Evolutionary conservation across 2,329 filamentous ascomycete genomes (phyloP).

Genomic region (Lachnellula hyalina): DNA sequence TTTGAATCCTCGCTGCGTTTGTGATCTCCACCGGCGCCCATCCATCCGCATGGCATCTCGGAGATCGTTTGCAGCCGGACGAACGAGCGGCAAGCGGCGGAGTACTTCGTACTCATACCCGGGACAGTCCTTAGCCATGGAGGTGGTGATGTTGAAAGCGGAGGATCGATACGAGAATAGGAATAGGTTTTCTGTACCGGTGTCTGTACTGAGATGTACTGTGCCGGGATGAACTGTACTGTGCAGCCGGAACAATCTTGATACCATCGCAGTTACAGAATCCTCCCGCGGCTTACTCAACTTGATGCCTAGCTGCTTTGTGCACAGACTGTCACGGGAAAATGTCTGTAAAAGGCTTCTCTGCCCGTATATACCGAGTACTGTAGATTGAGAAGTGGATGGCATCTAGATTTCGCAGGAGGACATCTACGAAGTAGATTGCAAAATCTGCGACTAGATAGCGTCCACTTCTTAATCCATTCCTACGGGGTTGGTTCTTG

Average conservation of each 20-base stretch:
- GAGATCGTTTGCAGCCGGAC: constrained; percentile 11
- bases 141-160: neutral
- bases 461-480: no score
- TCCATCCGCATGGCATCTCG: neutral
- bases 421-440: no score
- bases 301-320: constrained; percentile 3
- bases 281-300: neutral
- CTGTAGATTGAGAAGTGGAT: neutral
- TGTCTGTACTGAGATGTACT: constrained; percentile 1
- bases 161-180: constrained; percentile 8
- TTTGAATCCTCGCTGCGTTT: neutral
- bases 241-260: neutral
- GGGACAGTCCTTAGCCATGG: neutral
- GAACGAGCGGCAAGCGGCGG: constrained; percentile 7
- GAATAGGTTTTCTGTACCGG: neutral
- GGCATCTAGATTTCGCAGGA: no score
- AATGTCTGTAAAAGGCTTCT: constrained; percentile 3
- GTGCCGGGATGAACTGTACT: constrained; percentile 1
- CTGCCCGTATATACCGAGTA: constrained; percentile 11
- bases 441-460: no score
- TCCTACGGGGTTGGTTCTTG: neutral
- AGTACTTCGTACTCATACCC: constrained; percentile 5
- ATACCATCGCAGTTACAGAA: constrained; percentile 19
- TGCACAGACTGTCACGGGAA: constrained; percentile 19
- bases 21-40: neutral